Conservation (phyloP, 2,329 filamentous ascomycete genomes). For the Colletotrichum theobromicola region DNA sequence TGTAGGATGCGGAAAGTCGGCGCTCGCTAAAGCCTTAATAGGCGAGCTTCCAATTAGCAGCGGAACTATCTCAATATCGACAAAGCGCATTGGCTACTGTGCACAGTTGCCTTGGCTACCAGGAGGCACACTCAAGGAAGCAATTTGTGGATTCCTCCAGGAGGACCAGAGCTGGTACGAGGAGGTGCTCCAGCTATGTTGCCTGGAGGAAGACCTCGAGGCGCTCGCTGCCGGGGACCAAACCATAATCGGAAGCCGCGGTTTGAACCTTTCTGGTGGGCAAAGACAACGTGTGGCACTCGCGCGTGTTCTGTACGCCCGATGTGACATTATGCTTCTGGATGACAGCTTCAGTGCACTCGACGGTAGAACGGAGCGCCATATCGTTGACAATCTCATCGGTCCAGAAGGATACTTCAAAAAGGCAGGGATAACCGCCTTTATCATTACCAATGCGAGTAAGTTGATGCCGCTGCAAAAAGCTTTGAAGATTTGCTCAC, state of each 20-base stretch:
- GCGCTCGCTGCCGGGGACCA: slow-evolving; percentile 22
- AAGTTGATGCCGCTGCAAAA: neutral
- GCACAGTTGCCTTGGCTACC: slow-evolving; percentile 26
- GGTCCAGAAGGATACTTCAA: slow-evolving; percentile 22
- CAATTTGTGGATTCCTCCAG: slow-evolving; percentile 20
- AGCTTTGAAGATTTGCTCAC: neutral
- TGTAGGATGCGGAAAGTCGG: slow-evolving; percentile 21
- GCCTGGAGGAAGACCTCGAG: slow-evolving; percentile 19
- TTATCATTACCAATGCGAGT: slow-evolving; percentile 1
- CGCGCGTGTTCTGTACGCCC: slow-evolving; percentile 8
- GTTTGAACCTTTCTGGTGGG: slow-evolving; percentile 24
- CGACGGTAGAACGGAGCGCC: slow-evolving; percentile 16
- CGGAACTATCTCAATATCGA: neutral
- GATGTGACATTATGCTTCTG: neutral
- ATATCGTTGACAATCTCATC: slow-evolving; percentile 19
- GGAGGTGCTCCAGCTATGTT: slow-evolving; percentile 27
- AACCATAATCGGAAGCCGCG: slow-evolving; percentile 21
- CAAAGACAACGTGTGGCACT: slow-evolving; percentile 29
- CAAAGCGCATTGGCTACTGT: slow-evolving; percentile 22
- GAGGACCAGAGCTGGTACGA: slow-evolving; percentile 36
- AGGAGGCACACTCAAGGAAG: slow-evolving; percentile 22
- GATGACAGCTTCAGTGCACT: slow-evolving; percentile 21
- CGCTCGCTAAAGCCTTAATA: slow-evolving; percentile 26
- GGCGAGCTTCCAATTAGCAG: slow-evolving; percentile 10
- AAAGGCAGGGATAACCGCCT: slow-evolving; percentile 21